phyloP scores from a whole-genome alignment of 768 basidiomycete species.

The Tylopilus sp. region DNA sequence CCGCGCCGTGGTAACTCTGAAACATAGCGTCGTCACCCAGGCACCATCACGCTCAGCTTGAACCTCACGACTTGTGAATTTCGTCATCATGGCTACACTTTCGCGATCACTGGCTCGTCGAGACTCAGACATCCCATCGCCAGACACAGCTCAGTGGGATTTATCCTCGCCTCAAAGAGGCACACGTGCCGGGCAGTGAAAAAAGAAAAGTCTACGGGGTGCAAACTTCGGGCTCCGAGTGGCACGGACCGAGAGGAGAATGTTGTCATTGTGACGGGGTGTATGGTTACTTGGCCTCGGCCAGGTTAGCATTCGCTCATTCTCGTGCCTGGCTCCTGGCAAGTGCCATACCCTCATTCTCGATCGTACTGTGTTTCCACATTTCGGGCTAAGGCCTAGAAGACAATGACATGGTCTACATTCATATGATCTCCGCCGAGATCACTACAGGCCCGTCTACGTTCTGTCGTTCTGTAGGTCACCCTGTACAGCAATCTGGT shows the following conservation, averaged over 20 bases:
- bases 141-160: neutral
- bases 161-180: too few relatives aligned
- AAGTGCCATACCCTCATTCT: neutral
- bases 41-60: neutral
- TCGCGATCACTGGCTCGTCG: neutral
- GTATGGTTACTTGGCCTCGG: neutral
- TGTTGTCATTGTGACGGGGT: neutral
- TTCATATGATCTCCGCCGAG: neutral
- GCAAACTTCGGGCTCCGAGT: neutral
- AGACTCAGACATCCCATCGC: neutral
- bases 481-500: neutral
- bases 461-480: neutral
- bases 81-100: neutral
- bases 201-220: neutral
- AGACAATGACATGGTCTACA: neutral
- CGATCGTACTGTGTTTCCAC: neutral
- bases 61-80: neutral
- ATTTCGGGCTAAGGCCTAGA: neutral
- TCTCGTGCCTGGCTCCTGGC: neutral
- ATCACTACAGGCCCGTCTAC: neutral
- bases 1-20: neutral
- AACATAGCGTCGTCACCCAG: neutral
- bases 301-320: neutral
- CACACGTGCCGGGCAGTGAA: neutral
- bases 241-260: neutral